Conservation (phyloP, 176 grass and related monocot species). For the Oryza coarctata region DNA sequence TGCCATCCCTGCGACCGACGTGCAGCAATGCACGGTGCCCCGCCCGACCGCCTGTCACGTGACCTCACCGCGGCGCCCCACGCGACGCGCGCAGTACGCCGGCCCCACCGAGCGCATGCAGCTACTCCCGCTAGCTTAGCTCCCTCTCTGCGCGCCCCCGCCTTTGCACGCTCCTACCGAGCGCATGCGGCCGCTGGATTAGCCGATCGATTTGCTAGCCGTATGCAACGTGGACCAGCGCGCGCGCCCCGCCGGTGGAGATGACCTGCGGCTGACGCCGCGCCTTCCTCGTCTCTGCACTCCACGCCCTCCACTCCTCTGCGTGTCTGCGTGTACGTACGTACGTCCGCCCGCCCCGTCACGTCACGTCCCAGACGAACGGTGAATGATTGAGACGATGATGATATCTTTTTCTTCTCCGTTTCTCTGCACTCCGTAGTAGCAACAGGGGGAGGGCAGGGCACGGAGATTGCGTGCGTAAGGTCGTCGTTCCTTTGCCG, state of each 20-base stretch:
- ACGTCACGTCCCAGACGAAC: slow-evolving; percentile 1
- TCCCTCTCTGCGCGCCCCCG: background rate
- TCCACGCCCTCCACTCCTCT: background rate
- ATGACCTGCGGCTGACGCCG: slow-evolving; percentile 33
- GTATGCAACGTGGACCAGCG: slow-evolving; percentile 7
- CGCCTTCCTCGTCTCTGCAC: background rate
- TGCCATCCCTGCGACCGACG: background rate
- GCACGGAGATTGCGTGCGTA: background rate
- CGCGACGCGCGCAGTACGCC: background rate
- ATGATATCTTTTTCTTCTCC: background rate
- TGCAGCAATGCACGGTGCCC: background rate
- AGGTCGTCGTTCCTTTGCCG: background rate
- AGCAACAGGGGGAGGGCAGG: background rate
- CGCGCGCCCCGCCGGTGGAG: background rate
- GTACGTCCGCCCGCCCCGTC: slow-evolving; percentile 21
- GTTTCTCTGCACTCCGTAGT: background rate
- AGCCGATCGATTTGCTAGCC: background rate
- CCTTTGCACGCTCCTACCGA: background rate
- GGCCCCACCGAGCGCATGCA: background rate
- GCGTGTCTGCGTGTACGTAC: background rate
- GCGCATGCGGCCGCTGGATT: no score
- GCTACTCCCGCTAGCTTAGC: background rate
- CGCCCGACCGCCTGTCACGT: background rate
- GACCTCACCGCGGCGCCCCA: slow-evolving; percentile 9
- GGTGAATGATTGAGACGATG: slow-evolving; percentile 46